Evolutionary conservation across 306 rosid species (phyloP).

Genomic region (Mimosa pudica): DNA sequence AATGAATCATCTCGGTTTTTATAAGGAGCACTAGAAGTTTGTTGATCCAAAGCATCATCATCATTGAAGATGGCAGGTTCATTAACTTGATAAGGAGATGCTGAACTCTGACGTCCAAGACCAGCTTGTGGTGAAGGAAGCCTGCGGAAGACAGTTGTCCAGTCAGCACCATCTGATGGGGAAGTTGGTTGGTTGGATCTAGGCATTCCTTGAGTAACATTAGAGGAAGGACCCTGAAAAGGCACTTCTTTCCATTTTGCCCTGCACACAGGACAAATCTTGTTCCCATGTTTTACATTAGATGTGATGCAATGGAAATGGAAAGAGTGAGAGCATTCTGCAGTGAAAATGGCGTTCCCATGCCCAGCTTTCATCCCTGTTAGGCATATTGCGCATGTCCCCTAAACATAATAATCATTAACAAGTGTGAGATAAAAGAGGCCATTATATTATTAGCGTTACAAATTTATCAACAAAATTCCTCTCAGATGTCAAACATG

Average conservation of each 20-base stretch:
- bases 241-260: constrained; percentile 97
- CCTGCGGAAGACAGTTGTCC: constrained; percentile 52
- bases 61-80: constrained; percentile 79
- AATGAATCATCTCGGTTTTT: constrained; percentile 35
- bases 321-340: constrained; percentile 94
- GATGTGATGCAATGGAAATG: constrained; percentile 94
- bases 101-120: constrained; percentile 41
- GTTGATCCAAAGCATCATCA: constrained; percentile 70
- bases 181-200: constrained; percentile 48
- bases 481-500: not conserved
- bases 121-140: constrained; percentile 56
- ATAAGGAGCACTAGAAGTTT: constrained; percentile 33
- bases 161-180: constrained; percentile 47
- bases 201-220: constrained; percentile 45
- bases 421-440: constrained; percentile 36
- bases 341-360: constrained; percentile 94
- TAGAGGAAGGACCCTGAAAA: constrained; percentile 59
- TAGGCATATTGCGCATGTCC: constrained; percentile 87
- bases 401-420: constrained; percentile 50
- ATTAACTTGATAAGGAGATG: constrained; percentile 43
- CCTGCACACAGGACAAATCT: constrained; percentile 86
- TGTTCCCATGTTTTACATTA: constrained; percentile 88
- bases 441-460: not conserved
- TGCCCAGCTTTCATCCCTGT: constrained; percentile 72
- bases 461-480: constrained; percentile 8